Evolutionary conservation across 805 yeast genomes (phyloP).

Genomic region (Metschnikowia shivogae): DNA sequence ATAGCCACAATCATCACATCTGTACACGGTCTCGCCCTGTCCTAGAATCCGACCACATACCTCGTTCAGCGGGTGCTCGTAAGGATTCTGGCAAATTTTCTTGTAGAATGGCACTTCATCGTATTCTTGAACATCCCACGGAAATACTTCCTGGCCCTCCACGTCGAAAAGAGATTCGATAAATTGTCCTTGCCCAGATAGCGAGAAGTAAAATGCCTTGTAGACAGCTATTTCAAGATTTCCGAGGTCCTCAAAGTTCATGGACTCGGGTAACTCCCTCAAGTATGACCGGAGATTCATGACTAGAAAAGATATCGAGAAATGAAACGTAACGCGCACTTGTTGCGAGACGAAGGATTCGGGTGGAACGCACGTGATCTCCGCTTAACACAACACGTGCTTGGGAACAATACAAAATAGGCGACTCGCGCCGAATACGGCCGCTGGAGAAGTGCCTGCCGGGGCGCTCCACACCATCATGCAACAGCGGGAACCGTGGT

Average conservation of each 20-base stretch:
- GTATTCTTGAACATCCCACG: conserved; percentile 4
- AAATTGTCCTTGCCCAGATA: conserved; percentile 14
- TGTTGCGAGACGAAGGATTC: neutral
- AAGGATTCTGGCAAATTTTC: neutral
- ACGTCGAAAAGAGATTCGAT: conserved; percentile 12
- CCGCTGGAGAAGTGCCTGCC: too few species aligned
- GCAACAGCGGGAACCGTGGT: neutral
- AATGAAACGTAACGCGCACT: neutral
- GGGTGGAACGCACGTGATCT: too few species aligned
- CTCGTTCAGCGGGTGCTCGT: conserved; percentile 51
- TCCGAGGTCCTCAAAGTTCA: conserved; percentile 5
- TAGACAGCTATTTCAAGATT: conserved; percentile 17
- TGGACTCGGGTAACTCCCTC: conserved; percentile 10
- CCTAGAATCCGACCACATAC: conserved; percentile 66
- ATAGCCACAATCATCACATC: conserved; percentile 72
- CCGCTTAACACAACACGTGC: too few species aligned
- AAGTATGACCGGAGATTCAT: conserved; percentile 1
- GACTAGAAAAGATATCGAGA: neutral
- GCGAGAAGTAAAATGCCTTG: conserved; percentile 29
- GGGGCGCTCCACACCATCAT: too few species aligned
- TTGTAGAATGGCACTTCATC: conserved; percentile 10
- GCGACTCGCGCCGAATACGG: too few species aligned
- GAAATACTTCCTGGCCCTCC: neutral
- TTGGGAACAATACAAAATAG: too few species aligned
- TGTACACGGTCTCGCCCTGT: conserved; percentile 60